Conservation (phyloP, 116 monocot genomes). For the Cymodocea nodosa region DNA sequence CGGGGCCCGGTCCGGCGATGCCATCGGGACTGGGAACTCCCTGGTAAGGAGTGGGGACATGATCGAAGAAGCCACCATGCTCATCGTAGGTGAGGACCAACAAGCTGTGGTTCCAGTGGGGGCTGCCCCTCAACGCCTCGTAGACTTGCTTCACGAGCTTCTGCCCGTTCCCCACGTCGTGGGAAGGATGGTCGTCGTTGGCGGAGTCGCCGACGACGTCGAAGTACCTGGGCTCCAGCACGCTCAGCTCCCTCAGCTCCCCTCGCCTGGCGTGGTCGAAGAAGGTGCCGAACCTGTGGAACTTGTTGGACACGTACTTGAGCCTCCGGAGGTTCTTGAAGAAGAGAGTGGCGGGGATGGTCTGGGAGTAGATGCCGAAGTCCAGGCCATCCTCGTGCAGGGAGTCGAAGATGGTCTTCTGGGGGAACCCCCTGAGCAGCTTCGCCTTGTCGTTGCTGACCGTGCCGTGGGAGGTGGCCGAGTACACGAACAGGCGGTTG, state of each 20-base stretch:
- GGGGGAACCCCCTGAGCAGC: conserved; percentile 50
- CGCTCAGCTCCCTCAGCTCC: conserved; percentile 32
- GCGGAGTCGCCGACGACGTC: conserved; percentile 28
- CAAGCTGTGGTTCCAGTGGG: conserved; percentile 66
- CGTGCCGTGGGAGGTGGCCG: conserved; percentile 67
- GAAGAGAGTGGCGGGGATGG: conserved; percentile 65
- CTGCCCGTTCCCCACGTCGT: conserved; percentile 71
- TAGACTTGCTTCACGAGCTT: conserved; percentile 72
- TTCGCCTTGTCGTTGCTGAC: conserved; percentile 26
- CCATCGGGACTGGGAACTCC: conserved; percentile 81
- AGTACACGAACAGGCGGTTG: conserved; percentile 68
- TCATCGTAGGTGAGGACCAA: conserved; percentile 76
- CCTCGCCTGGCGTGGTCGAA: conserved; percentile 42
- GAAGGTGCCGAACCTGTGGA: conserved; percentile 33
- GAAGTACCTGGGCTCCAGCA: conserved; percentile 75
- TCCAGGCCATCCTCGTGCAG: conserved; percentile 35
- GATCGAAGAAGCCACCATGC: conserved; percentile 81
- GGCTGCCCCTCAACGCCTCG: conserved; percentile 49
- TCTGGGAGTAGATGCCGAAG: conserved; percentile 56
- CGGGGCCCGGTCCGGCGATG: conserved; percentile 25
- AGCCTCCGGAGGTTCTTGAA: conserved; percentile 41
- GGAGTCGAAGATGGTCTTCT: conserved; percentile 84
- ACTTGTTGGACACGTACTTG: conserved; percentile 34
- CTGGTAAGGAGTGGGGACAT: conserved; percentile 47
- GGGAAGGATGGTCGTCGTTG: conserved; percentile 73